Evolutionary conservation across 176 grass and related monocot genomes (phyloP), one percentile per base, ranked within the genome.

Genomic region (Eleusine indica): DNA sequence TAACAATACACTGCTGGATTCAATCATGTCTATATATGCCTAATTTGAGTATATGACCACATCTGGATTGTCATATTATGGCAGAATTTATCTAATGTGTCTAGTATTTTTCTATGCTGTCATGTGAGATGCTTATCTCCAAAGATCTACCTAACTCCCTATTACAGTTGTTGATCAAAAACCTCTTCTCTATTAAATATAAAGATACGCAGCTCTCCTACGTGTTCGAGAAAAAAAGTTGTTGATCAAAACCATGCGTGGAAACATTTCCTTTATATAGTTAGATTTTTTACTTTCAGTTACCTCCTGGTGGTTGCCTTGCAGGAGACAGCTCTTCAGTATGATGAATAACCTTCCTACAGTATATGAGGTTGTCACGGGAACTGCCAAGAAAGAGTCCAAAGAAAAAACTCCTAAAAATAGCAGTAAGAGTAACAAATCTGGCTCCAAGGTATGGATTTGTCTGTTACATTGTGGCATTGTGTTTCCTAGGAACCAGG

Each of bases 391-490:
- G 86, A 94, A 83, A 38, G 54, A 85, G n/a, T 54, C 83, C 52
- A 91, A 94, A 73, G 89, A 91, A 43, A 91, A 94, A 86, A 91
- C 87, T 41, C 87, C 81, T 35, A 85, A 91, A 53, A 94, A 78
- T 80, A 91, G 77, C 78, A 87, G 73, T 78, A 94, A 87, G 75
- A 89, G 60, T 63, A 93, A 69, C 76, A 91, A 91, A 83, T 80
- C 92, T 6, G 81, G 80, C 66, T 78, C 89, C 17, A 94, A 94
- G 85, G 87, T 82, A 79, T 19, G 18, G 29, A 79, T 3, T 64
- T 79, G 71, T 25, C 14, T 4, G 39, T 70, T 39, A 9, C 10
- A n/a, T 13, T 7, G 8, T 75, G 15, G 28, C 71, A 48, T 51
- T 3, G 1, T 70, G 61, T 49, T 48, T 40, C 74, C 44, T 18